These are phyloP conservation scores for Starmera pachycereana DNA, from an alignment of 805 yeast species.

Conservation along the genomic window DNA sequence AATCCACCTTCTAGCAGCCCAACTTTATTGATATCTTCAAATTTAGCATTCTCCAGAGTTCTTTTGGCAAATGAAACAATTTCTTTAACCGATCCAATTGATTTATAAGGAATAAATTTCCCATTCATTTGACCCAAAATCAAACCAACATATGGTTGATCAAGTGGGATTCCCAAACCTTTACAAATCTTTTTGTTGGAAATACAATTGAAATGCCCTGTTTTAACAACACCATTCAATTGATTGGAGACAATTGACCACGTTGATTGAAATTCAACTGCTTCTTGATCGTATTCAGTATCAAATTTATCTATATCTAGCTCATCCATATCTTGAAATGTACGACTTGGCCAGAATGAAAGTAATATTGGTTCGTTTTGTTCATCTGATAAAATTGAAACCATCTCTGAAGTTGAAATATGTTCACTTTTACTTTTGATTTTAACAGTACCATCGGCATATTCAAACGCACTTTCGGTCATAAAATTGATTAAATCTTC, in stretches of 20 bases:
- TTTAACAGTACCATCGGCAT: constrained; percentile 26
- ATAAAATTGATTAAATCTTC: constrained; percentile 44
- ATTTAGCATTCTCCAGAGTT: constrained; percentile 34
- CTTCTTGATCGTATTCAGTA: constrained; percentile 35
- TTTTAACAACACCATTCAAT: constrained; percentile 25
- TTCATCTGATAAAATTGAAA: constrained; percentile 34
- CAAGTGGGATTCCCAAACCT: constrained; percentile 33
- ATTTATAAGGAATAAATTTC: constrained; percentile 26
- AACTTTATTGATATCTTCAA: constrained; percentile 17
- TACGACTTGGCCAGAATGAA: constrained; percentile 55
- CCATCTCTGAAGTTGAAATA: constrained; percentile 31
- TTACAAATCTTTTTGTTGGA: constrained; percentile 40
- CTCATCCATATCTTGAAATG: constrained; percentile 25
- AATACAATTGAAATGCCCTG: constrained; percentile 54
- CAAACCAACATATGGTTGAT: constrained; percentile 34
- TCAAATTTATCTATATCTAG: constrained; percentile 22
- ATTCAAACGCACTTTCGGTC: constrained; percentile 40
- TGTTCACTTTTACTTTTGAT: constrained; percentile 31
- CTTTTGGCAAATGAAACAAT: constrained; percentile 36
- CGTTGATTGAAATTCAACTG: constrained; percentile 37
- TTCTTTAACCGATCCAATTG: constrained; percentile 19
- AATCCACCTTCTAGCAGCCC: constrained; percentile 16
- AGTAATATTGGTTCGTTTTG: constrained; percentile 40
- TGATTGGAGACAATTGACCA: constrained; percentile 53
- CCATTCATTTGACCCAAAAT: constrained; percentile 43